Percentiles rank a stretch among this genome's conserved stretches.
phyloP scores from a whole-genome alignment of 371 early-diverging fungal species.

The Dinochytrium kinnereticum region DNA sequence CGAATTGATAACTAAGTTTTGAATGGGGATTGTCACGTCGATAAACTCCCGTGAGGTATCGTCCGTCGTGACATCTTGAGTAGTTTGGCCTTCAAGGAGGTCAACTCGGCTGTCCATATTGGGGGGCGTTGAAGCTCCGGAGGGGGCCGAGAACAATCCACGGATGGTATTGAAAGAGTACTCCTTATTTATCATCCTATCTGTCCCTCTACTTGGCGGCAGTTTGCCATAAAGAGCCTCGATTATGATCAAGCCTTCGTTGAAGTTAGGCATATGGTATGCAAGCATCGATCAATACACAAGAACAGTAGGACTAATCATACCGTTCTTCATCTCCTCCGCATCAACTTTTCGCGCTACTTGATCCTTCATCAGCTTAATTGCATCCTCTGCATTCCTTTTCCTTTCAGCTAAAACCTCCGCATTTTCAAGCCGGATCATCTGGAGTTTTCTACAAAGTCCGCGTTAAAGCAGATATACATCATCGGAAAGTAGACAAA shows the following conservation, averaged over 20 bases:
- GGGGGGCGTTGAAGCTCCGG: neutral
- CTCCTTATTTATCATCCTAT: neutral
- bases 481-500: neutral
- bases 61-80: neutral
- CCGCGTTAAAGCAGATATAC: neutral
- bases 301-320: too few relatives aligned
- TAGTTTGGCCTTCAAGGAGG: slow-evolving; percentile 7
- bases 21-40: slow-evolving; percentile 88
- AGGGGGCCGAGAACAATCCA: neutral
- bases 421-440: slow-evolving; percentile 77
- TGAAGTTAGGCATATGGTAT: too few relatives aligned
- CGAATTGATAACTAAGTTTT: slow-evolving; percentile 80
- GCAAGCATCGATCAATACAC: too few relatives aligned
- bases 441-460: slow-evolving; percentile 65
- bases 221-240: slow-evolving; percentile 88
- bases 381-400: slow-evolving; percentile 80
- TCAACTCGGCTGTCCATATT: slow-evolving; percentile 8
- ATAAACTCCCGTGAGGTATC: slow-evolving; percentile 43
- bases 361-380: slow-evolving; percentile 70
- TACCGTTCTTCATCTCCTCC: slow-evolving; percentile 71
- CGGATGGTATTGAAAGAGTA: neutral
- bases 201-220: slow-evolving; percentile 14
- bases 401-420: slow-evolving; percentile 73
- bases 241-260: slow-evolving; percentile 78
- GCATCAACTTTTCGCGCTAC: slow-evolving; percentile 69